Evolutionary conservation across 1,284 basidiomycete genomes (phyloP), one percentile per base, ranked within the genome.

Genomic region (Marasmius sp.): DNA sequence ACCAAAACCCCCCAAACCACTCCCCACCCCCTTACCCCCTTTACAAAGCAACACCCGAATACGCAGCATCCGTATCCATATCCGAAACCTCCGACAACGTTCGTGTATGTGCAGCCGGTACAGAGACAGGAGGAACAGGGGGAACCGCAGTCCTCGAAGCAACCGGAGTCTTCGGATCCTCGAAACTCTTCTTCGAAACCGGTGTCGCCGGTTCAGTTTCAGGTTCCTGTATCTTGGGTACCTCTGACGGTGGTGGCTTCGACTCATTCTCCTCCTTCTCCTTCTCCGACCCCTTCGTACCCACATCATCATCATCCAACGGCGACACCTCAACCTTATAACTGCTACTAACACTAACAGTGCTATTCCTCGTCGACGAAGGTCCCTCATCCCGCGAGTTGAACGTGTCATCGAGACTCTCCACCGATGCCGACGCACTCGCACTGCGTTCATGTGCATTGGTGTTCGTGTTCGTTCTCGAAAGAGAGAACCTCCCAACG

Each of bases 401-500:
- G 52, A 47, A 14, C 8, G n/a, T 47, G 2, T 20, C 45, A 20
- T 47, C 16, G 16, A 47, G 45, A n/a, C 45, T 47, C 45, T 47
- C 45, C 20, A 47, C 45, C 45, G n/a, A n/a, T n/a, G n/a, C n/a
- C n/a, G 45, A 47, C n/a, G 16, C 16, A 47, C 45, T 47, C 45
- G 45, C n/a, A n/a, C 45, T 47, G 16, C 45, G 45, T n/a, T 47
- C 45, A 47, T 47, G 22, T 5, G 55, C 22, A 3, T 27, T 5
- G 27, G 22, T 48, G 33, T n/a, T n/a, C n/a, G 38, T 20, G 10
- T 11, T 48, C 6, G 18, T 22, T 9, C 57, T 16, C 27, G 60
- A 57, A 38, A 64, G 45, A 36, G 63, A 64, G 41, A 62, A 64
- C 52, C 62, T 64, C 39, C 55, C 59, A 43, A 59, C 62, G 45